Evolutionary conservation across 495 filamentous ascomycete species (phyloP).

Genomic region (Neurospora sublineolata): DNA sequence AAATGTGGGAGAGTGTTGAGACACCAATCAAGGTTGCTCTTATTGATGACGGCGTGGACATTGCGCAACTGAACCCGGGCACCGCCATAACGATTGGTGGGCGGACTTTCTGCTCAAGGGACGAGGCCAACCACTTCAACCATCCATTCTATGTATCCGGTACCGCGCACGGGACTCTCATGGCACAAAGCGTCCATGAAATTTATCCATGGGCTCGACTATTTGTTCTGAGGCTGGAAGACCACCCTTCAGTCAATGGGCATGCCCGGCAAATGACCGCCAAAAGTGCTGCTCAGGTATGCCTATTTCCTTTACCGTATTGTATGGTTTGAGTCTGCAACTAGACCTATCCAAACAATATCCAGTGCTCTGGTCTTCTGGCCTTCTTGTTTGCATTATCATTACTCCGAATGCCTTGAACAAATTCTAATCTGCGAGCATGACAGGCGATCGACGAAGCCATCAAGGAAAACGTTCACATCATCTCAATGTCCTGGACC

Average conservation of each 20-base stretch:
- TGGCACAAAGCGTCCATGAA: conserved; percentile 27
- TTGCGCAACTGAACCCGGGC: background rate
- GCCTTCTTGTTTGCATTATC: background rate
- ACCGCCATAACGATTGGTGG: conserved; percentile 7
- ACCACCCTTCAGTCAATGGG: conserved; percentile 8
- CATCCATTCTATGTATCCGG: conserved; percentile 23
- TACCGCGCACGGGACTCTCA: conserved; percentile 29
- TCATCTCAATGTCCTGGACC: conserved; percentile 17
- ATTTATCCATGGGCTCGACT: conserved; percentile 25
- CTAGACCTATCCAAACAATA: background rate
- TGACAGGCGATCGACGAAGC: conserved; percentile 8
- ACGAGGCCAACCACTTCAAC: background rate
- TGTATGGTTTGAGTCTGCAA: background rate
- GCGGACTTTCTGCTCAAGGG: conserved; percentile 15
- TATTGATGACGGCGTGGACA: conserved; percentile 35
- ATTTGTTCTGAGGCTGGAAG: conserved; percentile 25
- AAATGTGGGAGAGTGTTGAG: conserved; percentile 1
- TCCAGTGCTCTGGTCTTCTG: background rate
- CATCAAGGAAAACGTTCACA: conserved; percentile 10
- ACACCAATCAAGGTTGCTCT: conserved; percentile 25
- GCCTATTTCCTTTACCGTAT: background rate
- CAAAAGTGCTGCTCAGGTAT: conserved; percentile 21
- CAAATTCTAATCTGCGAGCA: background rate
- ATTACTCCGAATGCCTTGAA: background rate
- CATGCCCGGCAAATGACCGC: conserved; percentile 15